phyloP scores from a whole-genome alignment of 108 stramenopile genomes.

The Nitzschia sp. region DNA sequence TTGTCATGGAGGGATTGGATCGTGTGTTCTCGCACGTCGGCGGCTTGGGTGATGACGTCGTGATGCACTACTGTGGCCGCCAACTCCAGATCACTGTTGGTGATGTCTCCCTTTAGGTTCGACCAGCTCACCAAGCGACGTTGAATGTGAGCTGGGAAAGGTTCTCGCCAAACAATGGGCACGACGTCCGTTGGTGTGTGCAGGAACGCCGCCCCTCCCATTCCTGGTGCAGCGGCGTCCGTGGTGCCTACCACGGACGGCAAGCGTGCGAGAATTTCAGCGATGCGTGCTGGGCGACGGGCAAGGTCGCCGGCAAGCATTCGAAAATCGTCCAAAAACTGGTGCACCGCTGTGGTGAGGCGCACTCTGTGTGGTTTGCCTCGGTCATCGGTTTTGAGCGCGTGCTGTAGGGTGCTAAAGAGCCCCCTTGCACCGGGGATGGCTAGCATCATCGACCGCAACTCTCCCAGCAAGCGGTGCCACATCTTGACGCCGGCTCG shows the following conservation, averaged over 20 bases:
- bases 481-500: constrained; percentile 18
- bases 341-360: background rate
- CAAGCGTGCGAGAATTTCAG: constrained; percentile 32
- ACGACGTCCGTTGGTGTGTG: background rate
- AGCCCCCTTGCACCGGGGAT: constrained; percentile 37
- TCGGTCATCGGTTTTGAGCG: constrained; percentile 17
- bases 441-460: constrained; percentile 46
- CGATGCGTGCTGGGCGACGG: constrained; percentile 37
- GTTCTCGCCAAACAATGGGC: constrained; percentile 43
- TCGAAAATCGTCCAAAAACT: background rate
- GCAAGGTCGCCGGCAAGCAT: background rate
- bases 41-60: constrained; percentile 32
- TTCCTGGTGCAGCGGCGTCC: constrained; percentile 34
- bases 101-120: constrained; percentile 35
- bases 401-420: constrained; percentile 41
- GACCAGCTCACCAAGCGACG: constrained; percentile 7
- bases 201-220: constrained; percentile 29
- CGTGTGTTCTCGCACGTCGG: constrained; percentile 37
- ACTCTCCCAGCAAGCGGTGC: constrained; percentile 43
- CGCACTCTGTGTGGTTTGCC: background rate
- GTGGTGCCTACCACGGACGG: constrained; percentile 25
- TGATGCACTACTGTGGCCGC: constrained; percentile 43
- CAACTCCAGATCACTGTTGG: constrained; percentile 45
- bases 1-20: constrained; percentile 30
- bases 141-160: constrained; percentile 31